Base-by-base conservation (phyloP, 495 filamentous ascomycete genomes). In the Podospora tetraspora region DNA sequence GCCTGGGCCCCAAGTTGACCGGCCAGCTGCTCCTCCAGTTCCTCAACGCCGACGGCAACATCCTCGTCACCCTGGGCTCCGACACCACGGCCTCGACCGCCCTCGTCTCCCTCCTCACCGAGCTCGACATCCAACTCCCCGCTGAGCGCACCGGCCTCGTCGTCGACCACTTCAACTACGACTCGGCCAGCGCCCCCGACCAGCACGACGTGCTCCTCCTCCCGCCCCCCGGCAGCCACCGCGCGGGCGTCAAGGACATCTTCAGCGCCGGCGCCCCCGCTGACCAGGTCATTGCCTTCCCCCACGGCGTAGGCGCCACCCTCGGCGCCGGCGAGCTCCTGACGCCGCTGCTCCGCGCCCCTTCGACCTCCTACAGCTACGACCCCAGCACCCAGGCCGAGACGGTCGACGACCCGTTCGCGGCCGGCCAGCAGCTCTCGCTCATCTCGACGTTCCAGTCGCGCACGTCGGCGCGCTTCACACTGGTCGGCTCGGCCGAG, bases 101-200 rank as follows among this genome's bases (percentile, higher is more conserved):
- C 63, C 83, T 97, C 71, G 89, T 88, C 73, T 94, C 93, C 66
- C 86, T 97, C 25, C 91, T 97, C 67, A 82, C 92, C 69, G 94
- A 99, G 80, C 82, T 97, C 75, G 96, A 97, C 75, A 92, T 99
- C 75, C 87, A 93, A 72, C 87, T 97, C 16, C 90, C 96, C n/a
- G 74, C 80, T 23, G 96, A 97, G 75, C 90, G 92, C 71, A 89
- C 89, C 56, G 86, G 91, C 37, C 80, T 94, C 32, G 89, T 95
- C 1, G 88, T 98, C 57, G 95, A 99, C 77, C 95, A 99, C 84
- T 97, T 97, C 86, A 92, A 92, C 80, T 92, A 96, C 80, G 94
- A 97, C 74, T 85, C 85, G 56, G 64, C 85, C 30, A 92, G 88
- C 63, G 88, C 92, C 12, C 69, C 86, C 37, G 93, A 97, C 68